Evolutionary conservation across 192 early-diverging fungal species (phyloP), one percentile per base, ranked within the genome.

Genomic region (Backusella psychrophila): DNA sequence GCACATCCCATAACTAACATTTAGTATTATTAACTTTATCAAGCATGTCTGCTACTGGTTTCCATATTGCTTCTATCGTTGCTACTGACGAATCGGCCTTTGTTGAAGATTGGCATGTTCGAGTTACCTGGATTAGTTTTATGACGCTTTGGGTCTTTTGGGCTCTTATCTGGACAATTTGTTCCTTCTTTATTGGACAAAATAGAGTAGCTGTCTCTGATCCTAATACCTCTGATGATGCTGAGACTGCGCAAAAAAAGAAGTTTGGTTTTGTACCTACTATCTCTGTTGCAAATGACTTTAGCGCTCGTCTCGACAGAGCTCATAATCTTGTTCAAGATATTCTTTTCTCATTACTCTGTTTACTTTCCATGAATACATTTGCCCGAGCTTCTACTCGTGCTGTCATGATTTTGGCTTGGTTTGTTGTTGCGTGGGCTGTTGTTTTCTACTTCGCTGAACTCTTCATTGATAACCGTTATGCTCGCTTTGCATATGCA

Each of bases 361-460:
- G 77, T 0, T 74, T 80, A 0, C 65, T 85, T 36, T 42, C 69
- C 17, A 35, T 85, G 11, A 85, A 85, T 36, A 79, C 76, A n/a
- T 75, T 85, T 63, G 81, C 75, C 29, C 73, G 79, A 67, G 84
- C 77, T 17, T 75, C 79, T 42, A 76, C 66, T 19, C 38, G 66
- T 44, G 77, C 81, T 15, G 84, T 80, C 1, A 77, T 78, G 77
- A 80, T 85, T 38, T 12, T 85, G 3, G 26, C 79, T 19, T 85
- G 84, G 84, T 65, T 85, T 15, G 72, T 72, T 38, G 46, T 71
- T 38, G 68, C 41, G 1, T 76, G 69, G 17, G 66, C 75, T 41
- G 36, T 71, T 2, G 3, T 76, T n/a, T 70, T 76, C 29, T 31
- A 53, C 49, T 34, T 76, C 35, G 19, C 49, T 38, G 75, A 76